Base-by-base conservation (phyloP, 139 green algal genomes). In the Tetraselmis chui region DNA sequence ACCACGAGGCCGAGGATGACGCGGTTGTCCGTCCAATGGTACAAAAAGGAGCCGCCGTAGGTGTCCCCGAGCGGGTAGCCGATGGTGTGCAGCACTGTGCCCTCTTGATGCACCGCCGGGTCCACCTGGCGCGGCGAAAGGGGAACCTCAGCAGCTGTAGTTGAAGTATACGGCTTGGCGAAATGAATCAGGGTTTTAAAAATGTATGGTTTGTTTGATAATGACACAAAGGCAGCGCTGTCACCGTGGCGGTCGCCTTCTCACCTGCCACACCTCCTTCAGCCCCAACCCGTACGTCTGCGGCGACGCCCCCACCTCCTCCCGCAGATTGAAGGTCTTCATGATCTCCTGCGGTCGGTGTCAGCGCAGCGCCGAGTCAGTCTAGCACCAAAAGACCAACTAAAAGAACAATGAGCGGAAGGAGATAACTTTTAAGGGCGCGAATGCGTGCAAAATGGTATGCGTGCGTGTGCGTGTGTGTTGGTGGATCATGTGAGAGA, bases 231-330 rank as follows among this genome's bases (percentile, higher is more conserved):
- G 82, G 76, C 23, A 86, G 45, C 77, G 83, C 81, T 78, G 74
- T 85, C 75, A n/a, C n/a, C n/a, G n/a, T n/a, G n/a, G n/a, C n/a
- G n/a, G n/a, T n/a, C n/a, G n/a, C n/a, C n/a, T n/a, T n/a, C 59
- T 74, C n/a, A 95, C 89, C 83, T 91, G 79, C 91, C 94, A 94
- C 77, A 98, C 95, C 88, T 98, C 95, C 87, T 98, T 98, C 18
- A 98, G 84, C 1, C 95, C 95, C 31, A 98, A 89, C 0, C 86
- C 95, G 83, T 98, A 98, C 11, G 93, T 97, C 83, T 96, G 93
- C 2, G 88, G 90, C 32, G 93, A 86, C 0, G 89, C 89, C 1
- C 89, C 87, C 1, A 32, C 82, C 75, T 87, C 85, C 59, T 93
- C 87, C 28, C 93, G 89, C 83, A 98, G 81, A 1, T 77, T 30